Percentiles rank a stretch among this genome's conserved stretches.
Conservation (phyloP, 2,329 filamentous ascomycete species). For the Nigrospora osmanthi region DNA sequence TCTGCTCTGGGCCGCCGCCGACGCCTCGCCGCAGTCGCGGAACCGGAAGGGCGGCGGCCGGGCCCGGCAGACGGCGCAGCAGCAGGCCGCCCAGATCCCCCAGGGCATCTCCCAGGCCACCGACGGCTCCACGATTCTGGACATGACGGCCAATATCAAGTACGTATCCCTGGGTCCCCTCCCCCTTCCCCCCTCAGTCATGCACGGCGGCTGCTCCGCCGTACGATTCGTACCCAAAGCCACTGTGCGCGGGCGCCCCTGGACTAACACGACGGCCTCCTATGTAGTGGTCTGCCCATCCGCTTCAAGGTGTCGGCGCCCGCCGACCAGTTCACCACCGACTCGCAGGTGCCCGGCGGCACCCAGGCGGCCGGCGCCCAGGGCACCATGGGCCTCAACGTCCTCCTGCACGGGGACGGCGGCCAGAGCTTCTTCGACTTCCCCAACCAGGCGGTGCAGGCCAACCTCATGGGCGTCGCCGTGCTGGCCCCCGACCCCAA, state of each 20-base stretch:
- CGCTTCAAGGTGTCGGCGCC: constrained; percentile 49
- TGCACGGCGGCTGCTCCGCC: too few relatives aligned
- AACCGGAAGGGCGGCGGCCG: constrained; percentile 7
- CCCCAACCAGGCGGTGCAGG: constrained; percentile 44
- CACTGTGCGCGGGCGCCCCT: too few relatives aligned
- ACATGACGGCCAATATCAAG: constrained; percentile 47
- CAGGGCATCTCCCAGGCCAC: constrained; percentile 33
- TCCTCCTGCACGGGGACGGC: constrained; percentile 52
- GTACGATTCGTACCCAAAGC: too few relatives aligned
- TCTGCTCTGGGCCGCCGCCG: constrained; percentile 10
- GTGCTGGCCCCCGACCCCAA: constrained; percentile 45
- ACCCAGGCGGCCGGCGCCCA: constrained; percentile 17
- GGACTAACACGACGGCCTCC: not conserved
- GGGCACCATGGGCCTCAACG: constrained; percentile 41
- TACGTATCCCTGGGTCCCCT: constrained; percentile 16
- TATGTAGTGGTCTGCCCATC: constrained; percentile 37
- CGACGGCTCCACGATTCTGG: constrained; percentile 47
- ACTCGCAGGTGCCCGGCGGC: constrained; percentile 39
- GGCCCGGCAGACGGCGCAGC: constrained; percentile 14
- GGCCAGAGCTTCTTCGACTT: constrained; percentile 52
- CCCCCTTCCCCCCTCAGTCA: not conserved
- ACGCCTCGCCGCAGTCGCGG: constrained; percentile 13
- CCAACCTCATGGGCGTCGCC: constrained; percentile 42
- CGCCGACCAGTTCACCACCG: constrained; percentile 41
- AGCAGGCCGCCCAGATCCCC: constrained; percentile 18